These are phyloP conservation scores for Penicillium malachiteum DNA, from an alignment of 495 filamentous ascomycete species.

Conservation along the genomic window DNA sequence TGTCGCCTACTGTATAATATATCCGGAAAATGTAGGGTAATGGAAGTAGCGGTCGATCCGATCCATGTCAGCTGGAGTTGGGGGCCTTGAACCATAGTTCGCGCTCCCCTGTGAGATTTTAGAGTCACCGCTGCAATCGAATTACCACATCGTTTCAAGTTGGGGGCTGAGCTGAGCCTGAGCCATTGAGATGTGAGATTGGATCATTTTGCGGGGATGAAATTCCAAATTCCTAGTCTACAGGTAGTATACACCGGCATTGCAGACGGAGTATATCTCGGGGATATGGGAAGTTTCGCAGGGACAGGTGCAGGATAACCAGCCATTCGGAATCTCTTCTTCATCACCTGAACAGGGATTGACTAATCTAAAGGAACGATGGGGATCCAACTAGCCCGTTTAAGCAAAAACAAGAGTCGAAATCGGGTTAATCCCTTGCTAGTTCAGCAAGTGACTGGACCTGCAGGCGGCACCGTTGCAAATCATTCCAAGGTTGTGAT, in stretches of 20 bases:
- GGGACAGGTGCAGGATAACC: neutral
- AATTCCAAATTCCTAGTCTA: too few relatives aligned
- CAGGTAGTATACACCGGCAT: too few relatives aligned
- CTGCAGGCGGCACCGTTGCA: slow-evolving; percentile 21
- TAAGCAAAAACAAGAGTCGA: slow-evolving; percentile 4
- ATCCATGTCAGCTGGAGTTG: neutral
- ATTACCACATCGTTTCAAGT: neutral
- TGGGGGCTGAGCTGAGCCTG: neutral
- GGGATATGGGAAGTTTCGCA: too few relatives aligned
- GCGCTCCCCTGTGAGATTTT: neutral
- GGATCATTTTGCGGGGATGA: too few relatives aligned
- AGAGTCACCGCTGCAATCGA: neutral
- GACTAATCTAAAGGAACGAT: neutral
- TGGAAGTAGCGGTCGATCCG: slow-evolving; percentile 12
- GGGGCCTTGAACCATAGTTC: slow-evolving; percentile 1
- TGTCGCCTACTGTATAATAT: neutral
- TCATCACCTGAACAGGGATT: neutral
- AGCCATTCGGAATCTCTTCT: neutral
- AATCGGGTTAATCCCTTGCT: slow-evolving; percentile 10
- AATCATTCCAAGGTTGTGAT: slow-evolving; percentile 19
- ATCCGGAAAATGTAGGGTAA: neutral
- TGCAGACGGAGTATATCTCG: too few relatives aligned
- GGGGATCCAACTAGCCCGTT: neutral
- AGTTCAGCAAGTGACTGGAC: slow-evolving; percentile 2
- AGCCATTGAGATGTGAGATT: too few relatives aligned